phyloP scores from a whole-genome alignment of 768 basidiomycete genomes.

The Amanita exitialis region DNA sequence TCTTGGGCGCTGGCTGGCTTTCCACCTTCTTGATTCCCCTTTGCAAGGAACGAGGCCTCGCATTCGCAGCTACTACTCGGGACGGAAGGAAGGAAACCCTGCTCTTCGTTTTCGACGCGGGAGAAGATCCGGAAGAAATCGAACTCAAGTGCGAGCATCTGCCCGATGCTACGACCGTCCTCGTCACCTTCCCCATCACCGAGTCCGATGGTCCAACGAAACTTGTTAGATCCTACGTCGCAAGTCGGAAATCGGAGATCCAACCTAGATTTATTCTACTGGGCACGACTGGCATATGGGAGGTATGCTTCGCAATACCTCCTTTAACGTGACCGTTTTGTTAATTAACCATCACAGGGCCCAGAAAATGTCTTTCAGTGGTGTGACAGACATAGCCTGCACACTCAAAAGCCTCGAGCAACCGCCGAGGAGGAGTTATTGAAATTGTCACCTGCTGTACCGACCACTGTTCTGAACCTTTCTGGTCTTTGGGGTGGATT shows the following conservation, averaged over 20 bases:
- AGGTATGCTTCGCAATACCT: slow-evolving; percentile 40
- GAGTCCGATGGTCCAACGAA: slow-evolving; percentile 32
- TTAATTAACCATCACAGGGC: not conserved
- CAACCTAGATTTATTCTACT: slow-evolving; percentile 44
- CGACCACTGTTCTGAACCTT: slow-evolving; percentile 43
- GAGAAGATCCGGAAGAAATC: slow-evolving; percentile 24
- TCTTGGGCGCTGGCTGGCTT: slow-evolving; percentile 63
- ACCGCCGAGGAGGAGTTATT: slow-evolving; percentile 48
- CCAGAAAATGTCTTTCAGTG: not conserved
- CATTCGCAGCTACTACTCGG: slow-evolving; percentile 45
- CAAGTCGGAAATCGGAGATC: slow-evolving; percentile 18
- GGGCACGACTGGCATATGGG: slow-evolving; percentile 54
- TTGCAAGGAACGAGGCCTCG: slow-evolving; percentile 27
- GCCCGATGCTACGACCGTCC: slow-evolving; percentile 42
- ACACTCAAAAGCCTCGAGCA: slow-evolving; percentile 27
- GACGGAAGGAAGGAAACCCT: slow-evolving; percentile 39
- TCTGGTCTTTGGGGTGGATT: slow-evolving; percentile 53
- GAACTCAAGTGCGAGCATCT: slow-evolving; percentile 31
- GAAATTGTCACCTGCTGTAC: slow-evolving; percentile 23
- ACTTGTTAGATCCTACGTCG: slow-evolving; percentile 35
- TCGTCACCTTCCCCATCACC: slow-evolving; percentile 49
- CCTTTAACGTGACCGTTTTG: slow-evolving; percentile 12
- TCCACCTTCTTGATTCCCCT: slow-evolving; percentile 50
- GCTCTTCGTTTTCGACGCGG: slow-evolving; percentile 45
- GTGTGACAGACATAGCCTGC: not conserved